Percentiles rank a stretch among this genome's conserved stretches.
Conservation (phyloP, 2,329 filamentous ascomycete species). For the Trichoderma gracile region DNA sequence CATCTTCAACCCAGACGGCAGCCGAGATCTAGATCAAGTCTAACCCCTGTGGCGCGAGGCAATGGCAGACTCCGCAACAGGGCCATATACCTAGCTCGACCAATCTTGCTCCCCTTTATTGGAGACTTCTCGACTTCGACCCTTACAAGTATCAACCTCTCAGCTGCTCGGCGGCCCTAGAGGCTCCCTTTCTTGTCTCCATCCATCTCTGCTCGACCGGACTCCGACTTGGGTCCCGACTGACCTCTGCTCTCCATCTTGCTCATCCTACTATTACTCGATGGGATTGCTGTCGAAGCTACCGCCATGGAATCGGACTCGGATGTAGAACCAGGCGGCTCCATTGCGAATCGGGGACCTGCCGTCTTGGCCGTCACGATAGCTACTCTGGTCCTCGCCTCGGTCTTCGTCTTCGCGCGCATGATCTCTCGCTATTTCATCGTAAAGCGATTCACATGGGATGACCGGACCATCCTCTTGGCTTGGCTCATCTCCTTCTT, state of each 20-base stretch:
- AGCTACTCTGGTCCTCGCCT: constrained; percentile 66
- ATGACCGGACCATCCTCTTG: constrained; percentile 78
- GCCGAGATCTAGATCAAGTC: constrained; percentile 17
- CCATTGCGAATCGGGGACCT: constrained; percentile 54
- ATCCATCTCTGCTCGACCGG: neutral
- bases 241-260: neutral
- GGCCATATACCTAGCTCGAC: constrained; percentile 22
- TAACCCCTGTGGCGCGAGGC: constrained; percentile 9
- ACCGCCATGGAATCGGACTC: constrained; percentile 24
- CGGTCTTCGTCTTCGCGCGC: constrained; percentile 72
- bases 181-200: neutral
- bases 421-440: constrained; percentile 72
- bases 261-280: neutral
- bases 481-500: constrained; percentile 75
- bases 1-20: constrained; percentile 17
- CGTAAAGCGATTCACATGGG: constrained; percentile 68
- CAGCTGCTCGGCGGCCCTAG: neutral
- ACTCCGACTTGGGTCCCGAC: neutral
- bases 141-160: neutral
- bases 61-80: constrained; percentile 25
- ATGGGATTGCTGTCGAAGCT: constrained; percentile 24
- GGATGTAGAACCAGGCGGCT: constrained; percentile 31
- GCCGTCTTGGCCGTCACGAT: constrained; percentile 71
- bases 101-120: constrained; percentile 19
- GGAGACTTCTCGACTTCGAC: constrained; percentile 1